Evolutionary conservation across 2,329 filamentous ascomycete species (phyloP), one percentile per base, ranked within the genome.

Genomic region (Aspergillus hortae): DNA sequence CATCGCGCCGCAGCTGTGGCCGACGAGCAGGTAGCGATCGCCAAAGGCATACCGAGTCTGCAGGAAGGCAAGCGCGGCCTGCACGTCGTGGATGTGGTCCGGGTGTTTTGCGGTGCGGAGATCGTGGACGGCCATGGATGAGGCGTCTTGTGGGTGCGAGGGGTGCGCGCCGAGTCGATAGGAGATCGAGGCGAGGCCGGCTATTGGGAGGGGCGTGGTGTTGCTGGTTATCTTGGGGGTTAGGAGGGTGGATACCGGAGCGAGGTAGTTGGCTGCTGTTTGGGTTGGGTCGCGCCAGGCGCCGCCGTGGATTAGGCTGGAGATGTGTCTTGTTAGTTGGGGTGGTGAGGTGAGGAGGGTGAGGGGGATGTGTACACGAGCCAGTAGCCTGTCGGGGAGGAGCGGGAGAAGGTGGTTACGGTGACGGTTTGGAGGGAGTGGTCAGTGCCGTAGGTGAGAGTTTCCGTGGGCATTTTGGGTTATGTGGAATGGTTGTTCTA

Each of bases 1-100:
- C 2, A 74, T 77, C 7, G 75, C 75, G 6, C 75, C 75, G 49
- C 74, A 76, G 46, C 74, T 77, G 54, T 78, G 75, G 4, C 75
- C 75, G 11, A 72, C 69, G 1, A 78, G 69, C 17, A 78, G 58
- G 45, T 77, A 78, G 15, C 64, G 58, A 4, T 65, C 57, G 1
- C 67, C 70, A 45, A 76, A 72, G 0, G 49, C 53, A 49, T 75
- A 76, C 25, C 65, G 71, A 12, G 52, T 49, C 58, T 78, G 74
- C 23, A 78, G 57, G 43, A 75, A 70, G 1, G 57, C 59, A 1
- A 78, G 63, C 0, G 73, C 75, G 6, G 60, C 49, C 25, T 69
- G 62, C 2, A 77, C 67, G 48, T 78, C 75, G 38, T 62, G 52
- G n/a, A 77, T 61, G 41, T 77, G 76, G 33, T 76, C 72, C 4